Conservation (phyloP, 177 flowering plant species). For the Vitis hybrid region DNA sequence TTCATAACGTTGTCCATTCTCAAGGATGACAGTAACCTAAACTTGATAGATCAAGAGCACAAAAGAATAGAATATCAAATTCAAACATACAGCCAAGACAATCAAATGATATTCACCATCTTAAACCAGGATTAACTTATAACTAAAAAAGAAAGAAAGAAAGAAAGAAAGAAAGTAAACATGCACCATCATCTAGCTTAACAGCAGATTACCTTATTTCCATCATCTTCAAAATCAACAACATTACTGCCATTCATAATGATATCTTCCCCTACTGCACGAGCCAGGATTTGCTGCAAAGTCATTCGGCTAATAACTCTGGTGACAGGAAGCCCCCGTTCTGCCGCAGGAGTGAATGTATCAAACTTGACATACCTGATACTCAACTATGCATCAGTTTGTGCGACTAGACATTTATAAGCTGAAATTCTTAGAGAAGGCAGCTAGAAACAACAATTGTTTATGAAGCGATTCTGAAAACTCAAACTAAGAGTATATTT, state of each 20-base stretch:
- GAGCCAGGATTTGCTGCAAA: constrained; percentile 81
- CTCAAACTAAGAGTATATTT: background rate
- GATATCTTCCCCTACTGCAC: constrained; percentile 77
- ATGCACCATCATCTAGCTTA: background rate
- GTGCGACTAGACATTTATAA: background rate
- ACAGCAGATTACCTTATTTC: constrained; percentile 59
- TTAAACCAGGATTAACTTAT: background rate
- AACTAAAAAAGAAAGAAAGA: background rate
- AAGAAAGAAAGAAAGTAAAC: background rate
- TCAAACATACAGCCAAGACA: background rate
- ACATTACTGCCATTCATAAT: constrained; percentile 81
- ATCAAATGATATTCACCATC: background rate
- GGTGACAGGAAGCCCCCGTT: constrained; percentile 90
- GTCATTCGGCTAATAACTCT: constrained; percentile 91
- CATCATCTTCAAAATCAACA: constrained; percentile 71
- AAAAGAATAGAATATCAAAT: background rate
- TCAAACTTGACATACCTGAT: constrained; percentile 95
- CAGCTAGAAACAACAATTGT: too few species aligned
- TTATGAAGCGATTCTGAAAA: background rate
- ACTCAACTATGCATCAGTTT: constrained; percentile 11
- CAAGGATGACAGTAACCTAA: constrained; percentile 83
- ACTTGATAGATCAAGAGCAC: constrained; percentile 5
- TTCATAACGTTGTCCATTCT: constrained; percentile 70
- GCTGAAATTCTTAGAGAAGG: background rate
- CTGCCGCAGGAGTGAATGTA: constrained; percentile 97